A percentile compares a stretch with the other conserved stretches of the same genome.
phyloP scores from a whole-genome alignment of 495 filamentous ascomycete genomes.

The Penicillium goetzii region DNA sequence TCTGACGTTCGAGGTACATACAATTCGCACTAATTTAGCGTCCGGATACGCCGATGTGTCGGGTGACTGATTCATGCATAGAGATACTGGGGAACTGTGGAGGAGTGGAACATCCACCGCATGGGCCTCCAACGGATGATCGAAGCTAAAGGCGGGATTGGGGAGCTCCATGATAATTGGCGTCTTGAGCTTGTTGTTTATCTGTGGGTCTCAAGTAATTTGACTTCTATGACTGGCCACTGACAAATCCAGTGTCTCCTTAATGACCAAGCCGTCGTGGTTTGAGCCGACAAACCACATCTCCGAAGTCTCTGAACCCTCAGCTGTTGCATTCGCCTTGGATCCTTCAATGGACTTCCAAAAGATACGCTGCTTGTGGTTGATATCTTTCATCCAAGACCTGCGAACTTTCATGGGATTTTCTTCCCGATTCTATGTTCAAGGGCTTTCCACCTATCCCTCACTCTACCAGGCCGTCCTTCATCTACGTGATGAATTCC shows the following conservation, averaged over 20 bases:
- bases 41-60: not conserved
- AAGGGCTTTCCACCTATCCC: constrained; percentile 22
- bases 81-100: constrained; percentile 38
- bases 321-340: not conserved
- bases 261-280: constrained; percentile 38
- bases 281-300: constrained; percentile 32
- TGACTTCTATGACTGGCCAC: not conserved
- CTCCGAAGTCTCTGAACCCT: constrained; percentile 13
- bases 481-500: constrained; percentile 26
- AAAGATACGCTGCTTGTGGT: constrained; percentile 35
- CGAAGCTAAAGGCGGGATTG: constrained; percentile 32
- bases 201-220: constrained; percentile 22
- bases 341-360: constrained; percentile 26
- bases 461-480: constrained; percentile 26
- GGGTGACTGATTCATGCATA: constrained; percentile 12
- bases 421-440: constrained; percentile 19
- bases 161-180: constrained; percentile 31
- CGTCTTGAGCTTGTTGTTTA: constrained; percentile 34
- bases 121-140: constrained; percentile 36
- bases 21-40: not conserved
- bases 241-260: constrained; percentile 23
- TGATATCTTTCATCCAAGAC: constrained; percentile 40
- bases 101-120: constrained; percentile 35
- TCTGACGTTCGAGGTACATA: constrained; percentile 33
- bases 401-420: constrained; percentile 36